A percentile compares a stretch with the other conserved stretches of the same genome.
Conservation (phyloP, 306 rosid genomes). For the Astragalus glycyphyllos region DNA sequence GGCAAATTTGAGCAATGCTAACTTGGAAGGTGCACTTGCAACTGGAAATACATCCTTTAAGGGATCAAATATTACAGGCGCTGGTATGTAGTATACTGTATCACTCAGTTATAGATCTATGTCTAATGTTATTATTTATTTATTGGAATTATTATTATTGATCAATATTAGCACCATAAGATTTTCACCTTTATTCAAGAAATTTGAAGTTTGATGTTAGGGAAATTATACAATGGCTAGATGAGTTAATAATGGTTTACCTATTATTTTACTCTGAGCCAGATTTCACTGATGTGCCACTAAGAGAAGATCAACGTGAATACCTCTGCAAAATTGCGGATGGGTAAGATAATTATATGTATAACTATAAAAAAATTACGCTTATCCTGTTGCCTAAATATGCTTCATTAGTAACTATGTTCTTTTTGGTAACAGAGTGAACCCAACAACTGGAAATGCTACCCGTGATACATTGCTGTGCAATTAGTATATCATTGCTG, state of each 20-base stretch:
- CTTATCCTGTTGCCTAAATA: conserved; percentile 9
- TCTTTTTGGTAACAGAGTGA: conserved; percentile 66
- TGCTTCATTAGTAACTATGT: conserved; percentile 33
- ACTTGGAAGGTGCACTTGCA: conserved; percentile 92
- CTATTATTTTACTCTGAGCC: conserved; percentile 40
- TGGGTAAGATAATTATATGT: conserved; percentile 56
- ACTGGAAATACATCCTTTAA: conserved; percentile 91
- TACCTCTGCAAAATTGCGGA: conserved; percentile 92
- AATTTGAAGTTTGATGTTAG: conserved; percentile 19
- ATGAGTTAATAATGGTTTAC: conserved; percentile 28
- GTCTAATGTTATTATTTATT: too few species aligned
- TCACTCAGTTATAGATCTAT: conserved; percentile 7
- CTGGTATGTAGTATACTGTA: conserved; percentile 67
- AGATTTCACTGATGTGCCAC: conserved; percentile 96
- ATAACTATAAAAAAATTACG: background rate
- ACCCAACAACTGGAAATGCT: conserved; percentile 86
- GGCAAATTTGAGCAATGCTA: conserved; percentile 91
- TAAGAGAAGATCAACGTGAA: conserved; percentile 91
- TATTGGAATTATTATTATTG: too few species aligned
- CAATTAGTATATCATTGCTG: conserved; percentile 53
- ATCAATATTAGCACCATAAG: conserved; percentile 10
- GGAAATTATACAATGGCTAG: background rate
- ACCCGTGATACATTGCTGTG: conserved; percentile 93
- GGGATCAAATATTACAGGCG: conserved; percentile 81
- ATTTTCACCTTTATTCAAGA: conserved; percentile 16